phyloP scores from a whole-genome alignment of 148 eudicot species.

The Diospyros kaki region DNA sequence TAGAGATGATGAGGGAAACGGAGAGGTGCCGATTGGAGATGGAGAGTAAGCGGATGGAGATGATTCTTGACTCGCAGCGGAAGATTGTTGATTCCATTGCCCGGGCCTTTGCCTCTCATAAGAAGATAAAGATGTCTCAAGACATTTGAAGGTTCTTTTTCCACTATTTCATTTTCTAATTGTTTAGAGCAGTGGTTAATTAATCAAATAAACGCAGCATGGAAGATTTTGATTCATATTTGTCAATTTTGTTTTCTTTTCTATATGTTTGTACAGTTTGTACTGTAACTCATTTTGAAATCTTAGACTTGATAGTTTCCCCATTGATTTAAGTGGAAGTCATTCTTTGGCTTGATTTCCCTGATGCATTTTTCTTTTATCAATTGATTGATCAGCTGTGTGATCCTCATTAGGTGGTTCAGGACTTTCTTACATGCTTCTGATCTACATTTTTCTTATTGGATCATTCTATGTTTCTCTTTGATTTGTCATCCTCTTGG shows the following conservation, averaged over 20 bases:
- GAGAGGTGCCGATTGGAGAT: slow-evolving; percentile 59
- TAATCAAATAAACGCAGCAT: slow-evolving; percentile 23
- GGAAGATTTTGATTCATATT: slow-evolving; percentile 11
- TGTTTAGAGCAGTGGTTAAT: background rate
- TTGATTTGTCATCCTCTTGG: too few relatives aligned
- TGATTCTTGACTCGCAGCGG: slow-evolving; percentile 55
- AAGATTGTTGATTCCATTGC: slow-evolving; percentile 54
- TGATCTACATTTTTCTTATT: background rate
- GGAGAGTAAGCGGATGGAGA: slow-evolving; percentile 75
- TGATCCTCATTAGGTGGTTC: background rate
- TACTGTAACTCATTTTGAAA: background rate
- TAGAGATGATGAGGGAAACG: slow-evolving; percentile 68
- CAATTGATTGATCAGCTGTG: background rate
- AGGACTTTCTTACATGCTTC: background rate
- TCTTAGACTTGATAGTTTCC: background rate
- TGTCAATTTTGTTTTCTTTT: slow-evolving; percentile 29
- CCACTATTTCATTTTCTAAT: slow-evolving; percentile 21
- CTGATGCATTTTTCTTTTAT: background rate
- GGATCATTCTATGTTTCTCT: background rate
- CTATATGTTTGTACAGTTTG: slow-evolving; percentile 10
- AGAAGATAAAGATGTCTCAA: slow-evolving; percentile 37
- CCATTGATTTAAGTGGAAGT: background rate
- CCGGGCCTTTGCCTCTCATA: slow-evolving; percentile 41
- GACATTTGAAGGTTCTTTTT: slow-evolving; percentile 30
- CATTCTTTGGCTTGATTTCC: background rate